Evolutionary conservation across 2,329 filamentous ascomycete genomes (phyloP), one percentile per base, ranked within the genome.

Genomic region (Knoxdaviesia proteae): DNA sequence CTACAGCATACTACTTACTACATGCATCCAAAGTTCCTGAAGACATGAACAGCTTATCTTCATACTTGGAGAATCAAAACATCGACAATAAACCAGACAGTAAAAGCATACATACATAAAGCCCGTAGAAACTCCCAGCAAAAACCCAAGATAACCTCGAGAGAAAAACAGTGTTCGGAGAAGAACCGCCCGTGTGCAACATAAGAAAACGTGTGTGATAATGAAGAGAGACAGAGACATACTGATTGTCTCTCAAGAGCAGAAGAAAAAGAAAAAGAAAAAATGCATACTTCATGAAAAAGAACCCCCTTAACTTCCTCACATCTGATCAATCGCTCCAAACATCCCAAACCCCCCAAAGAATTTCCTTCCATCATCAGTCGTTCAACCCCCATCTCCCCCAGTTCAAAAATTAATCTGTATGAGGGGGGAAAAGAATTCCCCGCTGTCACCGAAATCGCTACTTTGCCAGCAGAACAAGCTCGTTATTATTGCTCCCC

Each of bases 291-390:
- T 34, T 36, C 42, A 47, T 38, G 20, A 33, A 33, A 44, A 38
- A 30, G 34, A 35, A 43, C 3, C 20, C 20, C 20, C 20, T 20
- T 20, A 2, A 20, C 3, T 20, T 20, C 20, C 20, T 20, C 20
- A 3, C 7, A 42, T 9, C 31, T 38, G 31, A 42, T 31, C 11
- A 42, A 43, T 11, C 34, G 9, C 32, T 37, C 41, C 39, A 36
- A 20, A 33, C 29, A 36, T 35, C 33, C 45, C 38, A 53, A 53
- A 42, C 56, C 63, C 63, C 69, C 71, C 32, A 69, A 74, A 79
- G 80, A 84, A 52, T 78, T 84, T 37, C 68, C 64, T 59, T 86
- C 84, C 40, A 80, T 68, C 39, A 72, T 55, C 31, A 66, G 64
- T 1, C 56, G 53, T 7, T 58, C 60, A 30, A 41, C 41, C 35